A percentile compares a stretch with the other conserved stretches of the same genome.
phyloP scores from a whole-genome alignment of 2,329 filamentous ascomycete genomes.

The Parascedosporium putredinis region DNA sequence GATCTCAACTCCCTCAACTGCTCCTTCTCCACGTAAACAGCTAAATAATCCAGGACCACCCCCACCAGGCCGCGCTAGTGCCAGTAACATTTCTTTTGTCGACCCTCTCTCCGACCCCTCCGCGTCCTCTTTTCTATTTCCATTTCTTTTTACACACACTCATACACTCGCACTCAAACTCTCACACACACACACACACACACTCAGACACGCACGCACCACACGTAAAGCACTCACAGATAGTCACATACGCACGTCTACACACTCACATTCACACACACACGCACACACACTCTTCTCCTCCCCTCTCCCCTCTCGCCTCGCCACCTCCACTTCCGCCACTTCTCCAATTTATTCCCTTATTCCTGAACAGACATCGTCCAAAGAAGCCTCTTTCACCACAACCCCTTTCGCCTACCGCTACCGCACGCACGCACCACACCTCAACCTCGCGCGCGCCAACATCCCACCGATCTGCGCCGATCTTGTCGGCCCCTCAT shows the following conservation, averaged over 20 bases:
- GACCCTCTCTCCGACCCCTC: neutral
- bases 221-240: no score
- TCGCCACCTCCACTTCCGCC: conserved; percentile 9
- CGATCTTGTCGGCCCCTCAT: conserved; percentile 1
- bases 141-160: no score
- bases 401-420: conserved; percentile 1
- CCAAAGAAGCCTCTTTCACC: conserved; percentile 2
- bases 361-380: no score
- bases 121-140: neutral
- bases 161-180: no score
- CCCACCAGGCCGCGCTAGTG: neutral
- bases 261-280: conserved; percentile 2
- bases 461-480: neutral
- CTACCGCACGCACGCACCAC: neutral
- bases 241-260: no score
- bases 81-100: neutral
- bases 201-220: no score
- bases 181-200: no score
- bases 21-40: neutral
- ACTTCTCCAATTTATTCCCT: conserved; percentile 1
- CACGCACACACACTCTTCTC: conserved; percentile 1
- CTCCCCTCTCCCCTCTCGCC: conserved; percentile 9
- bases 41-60: neutral
- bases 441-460: neutral
- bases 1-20: no score